Percentiles rank a stretch among this genome's conserved stretches.
Conservation (phyloP, 2,329 filamentous ascomycete species). For the Diaporthe aspalathi region DNA sequence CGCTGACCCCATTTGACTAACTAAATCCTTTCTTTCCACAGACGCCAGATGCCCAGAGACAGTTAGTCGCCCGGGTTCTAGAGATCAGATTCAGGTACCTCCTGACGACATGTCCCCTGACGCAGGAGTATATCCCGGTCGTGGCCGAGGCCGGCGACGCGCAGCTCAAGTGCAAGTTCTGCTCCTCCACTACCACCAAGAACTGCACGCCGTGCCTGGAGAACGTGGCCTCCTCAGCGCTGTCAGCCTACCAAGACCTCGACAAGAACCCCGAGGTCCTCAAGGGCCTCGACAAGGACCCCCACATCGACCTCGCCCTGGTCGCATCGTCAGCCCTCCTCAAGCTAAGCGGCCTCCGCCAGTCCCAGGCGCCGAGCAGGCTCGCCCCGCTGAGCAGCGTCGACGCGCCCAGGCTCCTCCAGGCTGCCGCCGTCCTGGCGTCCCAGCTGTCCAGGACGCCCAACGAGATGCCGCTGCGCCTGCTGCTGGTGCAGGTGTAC, state of each 20-base stretch:
- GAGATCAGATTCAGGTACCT: slow-evolving; percentile 59
- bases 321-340: slow-evolving; percentile 47
- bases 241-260: slow-evolving; percentile 42
- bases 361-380: slow-evolving; percentile 29
- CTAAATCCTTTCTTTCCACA: not conserved
- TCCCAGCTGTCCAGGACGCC: slow-evolving; percentile 58
- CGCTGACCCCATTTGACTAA: not conserved
- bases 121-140: slow-evolving; percentile 43
- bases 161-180: slow-evolving; percentile 42
- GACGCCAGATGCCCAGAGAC: slow-evolving; percentile 27
- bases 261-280: slow-evolving; percentile 40
- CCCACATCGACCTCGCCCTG: slow-evolving; percentile 48
- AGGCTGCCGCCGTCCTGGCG: slow-evolving; percentile 62
- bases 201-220: slow-evolving; percentile 42
- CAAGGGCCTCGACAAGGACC: slow-evolving; percentile 47
- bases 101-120: slow-evolving; percentile 53
- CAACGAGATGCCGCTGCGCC: slow-evolving; percentile 58
- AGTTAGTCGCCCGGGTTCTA: slow-evolving; percentile 47
- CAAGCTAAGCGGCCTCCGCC: slow-evolving; percentile 46
- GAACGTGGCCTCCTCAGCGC: slow-evolving; percentile 42
- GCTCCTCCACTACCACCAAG: slow-evolving; percentile 29
- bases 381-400: slow-evolving; percentile 41
- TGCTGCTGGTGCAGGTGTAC: slow-evolving; percentile 65
- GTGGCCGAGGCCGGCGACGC: slow-evolving; percentile 42
- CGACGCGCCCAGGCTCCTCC: slow-evolving; percentile 53